Base-by-base conservation (phyloP, 169 alveolate genomes). In the Plasmodium chabaudi region DNA sequence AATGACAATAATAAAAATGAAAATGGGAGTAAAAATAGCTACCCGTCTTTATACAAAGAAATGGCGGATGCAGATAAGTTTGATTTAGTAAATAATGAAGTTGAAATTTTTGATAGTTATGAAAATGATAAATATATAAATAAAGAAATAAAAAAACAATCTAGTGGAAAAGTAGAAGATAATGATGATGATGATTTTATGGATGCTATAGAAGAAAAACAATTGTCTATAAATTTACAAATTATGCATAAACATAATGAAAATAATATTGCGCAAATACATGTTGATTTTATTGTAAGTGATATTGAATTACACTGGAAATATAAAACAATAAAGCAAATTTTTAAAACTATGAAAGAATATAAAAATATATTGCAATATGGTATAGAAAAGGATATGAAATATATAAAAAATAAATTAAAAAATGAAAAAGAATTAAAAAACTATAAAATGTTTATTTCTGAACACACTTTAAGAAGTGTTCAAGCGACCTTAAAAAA, bases 401-500 rank as follows among this genome's bases (percentile, higher is more conserved):
- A 60, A 10, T 86, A 86, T 65, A 86, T 86, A 44, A 86, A 86
- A 60, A 70, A 86, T 59, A 86, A 86, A 72, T 59, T 86, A 70
- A 56, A 70, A 34, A 86, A 86, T 51, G 87, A 86, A 63, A 42
- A 64, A 69, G 91, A 86, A 64, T 59, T 86, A 53, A 86, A 70
- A 53, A 86, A 68, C 47, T 86, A 86, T 49, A 86, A 86, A 53
- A 86, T 86, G 91, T 70, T 86, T 46, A 86, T 86, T 44, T 86
- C 91, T 27, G 91, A 86, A 42, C 51, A 86, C 57, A 49, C 91
- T 21, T 69, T 86, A 55, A 86, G 86, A 47, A 86, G 91, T 86
- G 92, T 92, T 15, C 91, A 92, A 47, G 92, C 88, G 60, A 92
- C 95, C n/a, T 72, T 92, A 39, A 91, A 92, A 53, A 92, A 86